Conservation (phyloP, 495 filamentous ascomycete species). For the Neurospora tetraspora region DNA sequence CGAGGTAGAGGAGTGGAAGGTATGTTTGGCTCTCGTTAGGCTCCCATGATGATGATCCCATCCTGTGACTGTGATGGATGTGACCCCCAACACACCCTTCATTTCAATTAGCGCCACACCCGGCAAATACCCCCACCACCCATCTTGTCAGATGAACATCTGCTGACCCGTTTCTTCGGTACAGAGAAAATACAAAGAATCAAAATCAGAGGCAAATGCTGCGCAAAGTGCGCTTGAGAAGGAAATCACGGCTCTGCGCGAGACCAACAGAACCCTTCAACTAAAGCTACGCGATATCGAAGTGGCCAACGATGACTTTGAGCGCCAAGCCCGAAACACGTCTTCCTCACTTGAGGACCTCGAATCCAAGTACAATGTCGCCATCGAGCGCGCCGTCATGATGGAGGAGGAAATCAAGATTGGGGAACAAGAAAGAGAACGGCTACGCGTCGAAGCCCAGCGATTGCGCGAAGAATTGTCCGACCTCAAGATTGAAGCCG, state of each 20-base stretch:
- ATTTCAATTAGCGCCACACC: not conserved
- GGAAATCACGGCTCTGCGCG: constrained; percentile 85
- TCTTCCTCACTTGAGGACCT: constrained; percentile 92
- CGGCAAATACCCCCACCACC: constrained; percentile 2
- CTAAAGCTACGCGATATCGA: constrained; percentile 86
- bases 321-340: constrained; percentile 88
- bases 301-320: constrained; percentile 96
- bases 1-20: constrained; percentile 98
- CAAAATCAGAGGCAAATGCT: constrained; percentile 72
- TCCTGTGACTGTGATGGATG: no score
- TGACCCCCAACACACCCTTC: not conserved
- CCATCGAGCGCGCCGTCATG: constrained; percentile 85
- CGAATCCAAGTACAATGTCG: constrained; percentile 91
- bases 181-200: constrained; percentile 92
- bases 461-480: constrained; percentile 80
- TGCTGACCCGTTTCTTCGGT: not conserved
- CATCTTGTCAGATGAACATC: not conserved
- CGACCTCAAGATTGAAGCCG: constrained; percentile 87
- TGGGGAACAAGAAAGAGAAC: constrained; percentile 84
- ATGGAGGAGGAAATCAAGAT: constrained; percentile 87
- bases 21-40: constrained; percentile 29
- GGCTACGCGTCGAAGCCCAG: constrained; percentile 78
- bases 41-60: not conserved
- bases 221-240: constrained; percentile 87
- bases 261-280: constrained; percentile 69